phyloP scores from a whole-genome alignment of 441 rosid genomes.

The Erodium chrysanthum region DNA sequence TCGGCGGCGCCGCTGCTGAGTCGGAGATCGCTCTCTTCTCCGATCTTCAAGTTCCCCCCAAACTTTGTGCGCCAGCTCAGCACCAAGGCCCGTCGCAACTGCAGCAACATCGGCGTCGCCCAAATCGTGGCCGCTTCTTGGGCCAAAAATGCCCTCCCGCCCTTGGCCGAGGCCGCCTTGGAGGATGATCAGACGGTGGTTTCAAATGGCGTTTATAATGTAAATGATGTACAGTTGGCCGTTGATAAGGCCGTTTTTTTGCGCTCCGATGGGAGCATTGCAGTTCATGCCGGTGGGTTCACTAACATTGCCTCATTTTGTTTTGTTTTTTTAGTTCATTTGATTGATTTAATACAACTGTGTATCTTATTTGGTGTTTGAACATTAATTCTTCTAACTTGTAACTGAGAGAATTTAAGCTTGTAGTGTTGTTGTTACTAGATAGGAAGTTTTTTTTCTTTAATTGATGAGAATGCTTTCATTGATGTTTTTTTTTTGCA shows the following conservation, averaged over 20 bases:
- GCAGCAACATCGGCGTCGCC: slow-evolving; percentile 95
- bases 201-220: slow-evolving; percentile 30
- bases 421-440: too few relatives aligned
- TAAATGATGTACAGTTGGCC: slow-evolving; percentile 39
- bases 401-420: not conserved
- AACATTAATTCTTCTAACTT: not conserved
- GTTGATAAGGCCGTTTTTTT: slow-evolving; percentile 38
- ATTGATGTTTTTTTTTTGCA: slow-evolving; percentile 14
- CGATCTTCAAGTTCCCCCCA: slow-evolving; percentile 77
- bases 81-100: slow-evolving; percentile 85
- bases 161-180: slow-evolving; percentile 17
- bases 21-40: slow-evolving; percentile 22
- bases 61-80: slow-evolving; percentile 93
- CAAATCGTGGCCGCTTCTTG: slow-evolving; percentile 95
- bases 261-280: slow-evolving; percentile 74
- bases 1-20: not conserved
- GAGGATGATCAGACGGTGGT: slow-evolving; percentile 30
- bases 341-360: too few relatives aligned
- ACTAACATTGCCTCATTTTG: not conserved
- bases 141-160: slow-evolving; percentile 47
- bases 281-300: slow-evolving; percentile 75
- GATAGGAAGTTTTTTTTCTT: not conserved
- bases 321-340: not conserved
- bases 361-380: not conserved
- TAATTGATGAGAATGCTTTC: not conserved